A percentile compares a stretch with the other conserved stretches of the same genome.
Conservation (phyloP, 2,329 filamentous ascomycete genomes). For the Fusarium sp. region DNA sequence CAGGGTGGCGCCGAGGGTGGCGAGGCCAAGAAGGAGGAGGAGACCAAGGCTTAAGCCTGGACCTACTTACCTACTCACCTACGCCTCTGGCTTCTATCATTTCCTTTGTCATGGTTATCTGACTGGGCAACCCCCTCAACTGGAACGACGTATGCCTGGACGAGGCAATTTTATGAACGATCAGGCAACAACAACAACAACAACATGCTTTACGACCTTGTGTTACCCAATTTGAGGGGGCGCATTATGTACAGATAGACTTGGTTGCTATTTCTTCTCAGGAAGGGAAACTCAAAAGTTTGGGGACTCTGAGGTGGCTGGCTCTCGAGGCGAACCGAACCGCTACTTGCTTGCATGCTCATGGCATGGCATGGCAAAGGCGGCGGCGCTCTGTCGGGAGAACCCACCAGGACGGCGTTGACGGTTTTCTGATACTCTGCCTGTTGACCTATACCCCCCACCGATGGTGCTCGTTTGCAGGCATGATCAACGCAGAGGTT, state of each 20-base stretch:
- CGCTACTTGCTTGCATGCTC: conserved; percentile 22
- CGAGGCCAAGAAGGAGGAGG: conserved; percentile 62
- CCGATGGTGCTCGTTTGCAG: conserved; percentile 49
- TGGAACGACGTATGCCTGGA: conserved; percentile 39
- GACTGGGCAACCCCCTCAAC: conserved; percentile 41
- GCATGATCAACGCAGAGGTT: conserved; percentile 49
- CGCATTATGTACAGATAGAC: conserved; percentile 56
- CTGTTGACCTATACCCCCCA: conserved; percentile 56
- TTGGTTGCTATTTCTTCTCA: conserved; percentile 53
- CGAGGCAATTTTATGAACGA: conserved; percentile 40
- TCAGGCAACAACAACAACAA: conserved; percentile 34
- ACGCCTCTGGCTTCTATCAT: conserved; percentile 26
- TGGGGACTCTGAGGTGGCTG: conserved; percentile 44
- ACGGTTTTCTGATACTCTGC: conserved; percentile 53
- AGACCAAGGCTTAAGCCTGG: conserved; percentile 53
- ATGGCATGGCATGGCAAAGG: conserved; percentile 19
- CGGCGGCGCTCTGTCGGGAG: conserved; percentile 37
- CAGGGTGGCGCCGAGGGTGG: conserved; percentile 61
- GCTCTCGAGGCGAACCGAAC: conserved; percentile 33
- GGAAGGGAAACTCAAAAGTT: conserved; percentile 51
- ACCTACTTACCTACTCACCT: neutral
- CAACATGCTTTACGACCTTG: conserved; percentile 44
- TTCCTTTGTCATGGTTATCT: conserved; percentile 46
- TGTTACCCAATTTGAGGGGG: conserved; percentile 38
- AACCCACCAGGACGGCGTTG: conserved; percentile 53